Evolutionary conservation across 1,284 basidiomycete species (phyloP).

Genomic region (Uromyces viciae-fabae): DNA sequence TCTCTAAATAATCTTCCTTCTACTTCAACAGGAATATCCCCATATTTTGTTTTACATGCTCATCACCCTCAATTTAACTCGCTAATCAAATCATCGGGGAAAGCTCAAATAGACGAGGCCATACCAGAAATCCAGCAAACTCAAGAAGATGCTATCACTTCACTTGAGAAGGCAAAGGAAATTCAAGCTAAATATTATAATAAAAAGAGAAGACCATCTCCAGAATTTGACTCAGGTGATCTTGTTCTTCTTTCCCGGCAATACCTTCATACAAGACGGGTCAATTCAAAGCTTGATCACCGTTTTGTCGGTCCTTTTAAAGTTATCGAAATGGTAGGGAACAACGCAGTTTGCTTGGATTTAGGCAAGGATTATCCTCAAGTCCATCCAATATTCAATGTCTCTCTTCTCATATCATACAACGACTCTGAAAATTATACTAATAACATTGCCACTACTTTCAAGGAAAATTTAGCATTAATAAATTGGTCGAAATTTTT

Average conservation of each 20-base stretch:
- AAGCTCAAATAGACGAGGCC: background rate
- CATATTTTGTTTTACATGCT: conserved; percentile 23
- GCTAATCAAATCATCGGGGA: background rate
- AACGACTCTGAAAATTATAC: background rate
- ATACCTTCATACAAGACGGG: background rate
- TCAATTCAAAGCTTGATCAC: conserved; percentile 8
- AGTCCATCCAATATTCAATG: conserved; percentile 1
- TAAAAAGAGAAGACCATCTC: background rate
- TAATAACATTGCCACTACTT: background rate
- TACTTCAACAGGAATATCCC: background rate
- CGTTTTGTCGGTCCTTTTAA: conserved; percentile 6
- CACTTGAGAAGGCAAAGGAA: background rate
- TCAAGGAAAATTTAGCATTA: background rate
- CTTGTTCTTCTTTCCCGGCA: background rate
- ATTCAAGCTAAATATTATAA: background rate
- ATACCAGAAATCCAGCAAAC: background rate
- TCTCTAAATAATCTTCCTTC: conserved; percentile 21
- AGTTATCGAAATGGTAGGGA: conserved; percentile 2
- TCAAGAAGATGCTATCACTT: background rate
- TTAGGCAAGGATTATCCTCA: background rate
- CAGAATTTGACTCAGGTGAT: conserved; percentile 6
- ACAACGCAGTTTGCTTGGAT: background rate
- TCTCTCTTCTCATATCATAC: background rate
- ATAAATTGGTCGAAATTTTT: background rate
- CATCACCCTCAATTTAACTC: conserved; percentile 23